Evolutionary conservation across 2,329 filamentous ascomycete genomes (phyloP).

Genomic region (Xylariaceae sp.): DNA sequence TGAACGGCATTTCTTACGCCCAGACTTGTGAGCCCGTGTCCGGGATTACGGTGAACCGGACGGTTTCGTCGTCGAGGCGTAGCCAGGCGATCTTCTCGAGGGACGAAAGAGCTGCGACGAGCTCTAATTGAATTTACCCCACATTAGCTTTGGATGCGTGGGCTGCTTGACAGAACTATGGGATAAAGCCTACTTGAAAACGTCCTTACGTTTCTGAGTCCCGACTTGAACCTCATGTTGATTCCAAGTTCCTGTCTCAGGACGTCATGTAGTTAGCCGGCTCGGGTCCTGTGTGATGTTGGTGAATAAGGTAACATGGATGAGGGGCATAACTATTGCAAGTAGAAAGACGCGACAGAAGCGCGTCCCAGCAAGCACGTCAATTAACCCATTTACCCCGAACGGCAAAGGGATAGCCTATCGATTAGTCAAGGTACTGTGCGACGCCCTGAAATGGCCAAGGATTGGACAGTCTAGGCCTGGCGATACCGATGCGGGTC

Average conservation of each 20-base stretch:
- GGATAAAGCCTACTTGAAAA: conserved; percentile 52
- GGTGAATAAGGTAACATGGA: no score
- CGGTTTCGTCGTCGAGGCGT: conserved; percentile 78
- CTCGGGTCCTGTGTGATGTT: no score
- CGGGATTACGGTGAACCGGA: conserved; percentile 93
- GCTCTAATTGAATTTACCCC: conserved; percentile 41
- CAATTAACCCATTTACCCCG: no score
- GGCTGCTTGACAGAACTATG: background rate
- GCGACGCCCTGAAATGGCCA: no score
- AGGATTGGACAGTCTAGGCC: no score
- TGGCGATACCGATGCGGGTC: no score
- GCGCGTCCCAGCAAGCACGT: no score
- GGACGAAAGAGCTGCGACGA: conserved; percentile 60
- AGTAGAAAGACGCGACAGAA: no score
- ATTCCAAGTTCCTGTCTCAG: background rate
- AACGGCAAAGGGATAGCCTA: no score
- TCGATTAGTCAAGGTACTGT: no score
- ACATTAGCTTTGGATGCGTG: conserved; percentile 15
- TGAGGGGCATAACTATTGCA: no score
- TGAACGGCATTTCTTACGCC: conserved; percentile 58
- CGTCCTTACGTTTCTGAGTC: conserved; percentile 62
- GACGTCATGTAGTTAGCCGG: no score
- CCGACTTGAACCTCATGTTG: conserved; percentile 59
- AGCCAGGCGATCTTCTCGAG: conserved; percentile 86
- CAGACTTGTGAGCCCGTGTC: conserved; percentile 95